Base-by-base conservation (phyloP, 768 basidiomycete genomes). In the Tylopilus sp. region DNA sequence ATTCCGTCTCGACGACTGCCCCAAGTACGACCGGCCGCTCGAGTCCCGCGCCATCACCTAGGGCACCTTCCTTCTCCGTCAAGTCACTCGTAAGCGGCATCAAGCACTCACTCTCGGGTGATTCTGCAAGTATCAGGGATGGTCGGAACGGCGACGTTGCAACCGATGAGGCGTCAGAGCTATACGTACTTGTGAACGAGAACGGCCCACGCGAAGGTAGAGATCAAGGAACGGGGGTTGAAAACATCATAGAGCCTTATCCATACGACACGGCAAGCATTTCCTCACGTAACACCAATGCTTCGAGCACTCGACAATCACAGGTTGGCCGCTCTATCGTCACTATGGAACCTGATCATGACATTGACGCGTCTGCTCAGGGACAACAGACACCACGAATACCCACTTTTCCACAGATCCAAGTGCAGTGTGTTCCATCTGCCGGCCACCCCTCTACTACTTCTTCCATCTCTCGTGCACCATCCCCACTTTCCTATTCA, bases 401-500 rank as follows among this genome's bases (percentile, higher is more conserved):
- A 23, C 54, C 53, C 18, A 30, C 44, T 13, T 57, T 58, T 35
- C 62, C 62, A 9, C 61, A 58, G 30, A 62, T 68, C 7, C 68
- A 68, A 43, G 47, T 69, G 4, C 53, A 57, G 11, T 58, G 39
- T 28, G 7, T 56, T 7, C 58, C 52, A 6, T 69, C 67, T 15
- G 18, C 44, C 25, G 57, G 43, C 0, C 35, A 52, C 18, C 28
- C 44, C 11, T 41, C 65, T 10, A 46, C 44, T 28, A 47, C 52
- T 23, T 49, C 58, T 21, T 36, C 53, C 7, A 23, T 35, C n/a
- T 22, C 50, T 6, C 56, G 44, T 47, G 55, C 51, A 26, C 54
- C 64, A 23, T 62, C 68, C 10, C 66, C 66, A 2, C 57, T 69
- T 8, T 44, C 53, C 10, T 55, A 66, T 17, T 66, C 68, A 10